phyloP scores from a whole-genome alignment of 2,329 filamentous ascomycete species.

The Lizonia empirigonia region DNA sequence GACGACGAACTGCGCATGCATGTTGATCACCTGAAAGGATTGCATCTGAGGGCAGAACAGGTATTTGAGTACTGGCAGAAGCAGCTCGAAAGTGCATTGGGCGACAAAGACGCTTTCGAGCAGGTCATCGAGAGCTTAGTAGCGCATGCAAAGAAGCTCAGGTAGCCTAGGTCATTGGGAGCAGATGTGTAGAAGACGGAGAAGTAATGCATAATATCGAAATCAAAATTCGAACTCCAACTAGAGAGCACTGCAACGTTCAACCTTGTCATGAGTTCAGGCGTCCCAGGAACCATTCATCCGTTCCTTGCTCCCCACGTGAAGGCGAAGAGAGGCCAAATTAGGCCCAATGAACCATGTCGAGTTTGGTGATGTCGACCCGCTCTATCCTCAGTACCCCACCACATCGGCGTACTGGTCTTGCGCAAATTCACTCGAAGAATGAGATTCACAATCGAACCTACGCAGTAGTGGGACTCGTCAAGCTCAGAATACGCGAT shows the following conservation, averaged over 20 bases:
- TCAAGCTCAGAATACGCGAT: background rate
- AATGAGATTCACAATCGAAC: background rate
- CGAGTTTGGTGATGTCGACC: too few relatives aligned
- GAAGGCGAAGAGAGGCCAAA: constrained; percentile 1
- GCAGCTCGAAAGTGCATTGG: constrained; percentile 81
- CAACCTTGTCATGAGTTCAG: background rate
- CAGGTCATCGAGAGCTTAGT: constrained; percentile 97
- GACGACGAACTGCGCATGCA: constrained; percentile 76
- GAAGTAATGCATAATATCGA: constrained; percentile 11
- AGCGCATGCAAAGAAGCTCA: constrained; percentile 83
- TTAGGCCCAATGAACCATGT: constrained; percentile 11
- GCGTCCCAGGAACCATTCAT: constrained; percentile 4
- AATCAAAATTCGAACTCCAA: background rate
- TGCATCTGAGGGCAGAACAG: constrained; percentile 74
- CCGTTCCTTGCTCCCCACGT: constrained; percentile 6
- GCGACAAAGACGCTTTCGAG: constrained; percentile 92
- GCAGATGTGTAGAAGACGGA: constrained; percentile 44
- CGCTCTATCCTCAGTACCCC: constrained; percentile 8
- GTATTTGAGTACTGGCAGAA: constrained; percentile 89
- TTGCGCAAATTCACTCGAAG: background rate
- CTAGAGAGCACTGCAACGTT: background rate
- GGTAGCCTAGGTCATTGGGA: constrained; percentile 57
- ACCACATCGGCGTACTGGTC: constrained; percentile 2
- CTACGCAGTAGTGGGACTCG: too few relatives aligned
- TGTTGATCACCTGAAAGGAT: constrained; percentile 68